A percentile compares a stretch with the other conserved stretches of the same genome.
Conservation (phyloP, 768 basidiomycete genomes). For the Dendrothele bispora region DNA sequence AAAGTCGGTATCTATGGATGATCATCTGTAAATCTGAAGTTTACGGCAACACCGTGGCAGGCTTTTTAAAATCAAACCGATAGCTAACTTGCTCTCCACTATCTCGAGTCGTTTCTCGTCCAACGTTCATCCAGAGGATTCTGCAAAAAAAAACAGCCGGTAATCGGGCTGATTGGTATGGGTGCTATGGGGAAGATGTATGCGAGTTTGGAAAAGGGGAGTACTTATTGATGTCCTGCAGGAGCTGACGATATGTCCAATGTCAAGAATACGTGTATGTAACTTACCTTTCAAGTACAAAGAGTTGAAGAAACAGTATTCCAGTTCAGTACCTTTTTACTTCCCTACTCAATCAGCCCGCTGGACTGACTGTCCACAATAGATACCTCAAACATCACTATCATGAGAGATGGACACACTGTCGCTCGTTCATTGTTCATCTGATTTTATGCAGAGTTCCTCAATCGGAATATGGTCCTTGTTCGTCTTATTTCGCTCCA, state of each 20-base stretch:
- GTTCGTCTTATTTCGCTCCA: constrained; percentile 84
- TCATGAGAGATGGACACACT: constrained; percentile 78
- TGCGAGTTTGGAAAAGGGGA: constrained; percentile 81
- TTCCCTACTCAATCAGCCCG: neutral
- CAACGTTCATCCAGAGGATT: constrained; percentile 6
- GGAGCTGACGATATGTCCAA: constrained; percentile 2
- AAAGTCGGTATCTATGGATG: too few relatives aligned
- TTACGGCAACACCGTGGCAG: too few relatives aligned
- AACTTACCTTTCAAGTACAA: constrained; percentile 79
- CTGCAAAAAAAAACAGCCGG: constrained; percentile 52
- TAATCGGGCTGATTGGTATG: constrained; percentile 94
- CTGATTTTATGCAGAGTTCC: constrained; percentile 90
- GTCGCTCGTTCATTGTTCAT: constrained; percentile 91
- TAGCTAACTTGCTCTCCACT: too few relatives aligned
- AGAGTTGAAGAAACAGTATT: constrained; percentile 55
- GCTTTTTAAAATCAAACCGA: too few relatives aligned
- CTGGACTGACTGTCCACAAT: too few relatives aligned
- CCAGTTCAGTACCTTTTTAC: constrained; percentile 39
- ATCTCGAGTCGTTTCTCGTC: too few relatives aligned
- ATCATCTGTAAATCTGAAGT: too few relatives aligned
- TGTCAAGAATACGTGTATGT: constrained; percentile 83
- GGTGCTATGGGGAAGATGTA: constrained; percentile 98
- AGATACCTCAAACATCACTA: constrained; percentile 64
- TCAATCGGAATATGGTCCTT: constrained; percentile 77
- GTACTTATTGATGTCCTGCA: constrained; percentile 8